Base-by-base conservation (phyloP, 1,284 basidiomycete genomes). In the Erythrobasidium hasegawianum region DNA sequence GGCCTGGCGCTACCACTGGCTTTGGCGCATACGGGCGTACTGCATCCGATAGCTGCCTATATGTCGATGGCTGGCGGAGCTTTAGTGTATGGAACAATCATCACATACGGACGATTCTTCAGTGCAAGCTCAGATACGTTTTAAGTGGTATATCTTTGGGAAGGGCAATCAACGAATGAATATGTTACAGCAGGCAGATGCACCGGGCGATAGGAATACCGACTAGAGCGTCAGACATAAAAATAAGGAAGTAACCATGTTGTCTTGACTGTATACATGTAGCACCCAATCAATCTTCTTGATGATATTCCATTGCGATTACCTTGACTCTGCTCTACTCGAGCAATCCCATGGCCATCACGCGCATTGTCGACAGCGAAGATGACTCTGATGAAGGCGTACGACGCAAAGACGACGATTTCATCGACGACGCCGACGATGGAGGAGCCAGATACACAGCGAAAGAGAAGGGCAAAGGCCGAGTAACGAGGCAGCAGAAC, bases 31-130 rank as follows among this genome's bases (percentile, higher is more conserved):
- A 88, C 95, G 2, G 87, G 88, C 68, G 82, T 98, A 69, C 97
- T 98, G 74, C 81, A 84, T 64, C 83, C 85, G 0, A 85, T 85
- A 13, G 96, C 96, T 33, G 92, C 89, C 77, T 86, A 84, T 74
- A 97, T 98, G 95, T 92, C 90, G 27, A 90, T 97, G 69, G 82
- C 87, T 27, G 96, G 96, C 24, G 96, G 96, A 78, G 89, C 87
- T 40, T 81, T 97, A 69, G 92, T 98, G 1, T 98, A 98, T 76
- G 90, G 88, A 3, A 98, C 96, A 10, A 96, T 67, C n/a, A 67
- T 67, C 38, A 59, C 57, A 13, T 67, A 67, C 38, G 40, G 57
- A 27, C 57, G 57, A 10, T 59, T 67, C 57, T 67, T 67, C 45
- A 65, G 62, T 53, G 62, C 49, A 16, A 39, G 39, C n/a, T 52